Base-by-base conservation (phyloP, 495 filamentous ascomycete species). In the Penicillium cosmopolitanum region DNA sequence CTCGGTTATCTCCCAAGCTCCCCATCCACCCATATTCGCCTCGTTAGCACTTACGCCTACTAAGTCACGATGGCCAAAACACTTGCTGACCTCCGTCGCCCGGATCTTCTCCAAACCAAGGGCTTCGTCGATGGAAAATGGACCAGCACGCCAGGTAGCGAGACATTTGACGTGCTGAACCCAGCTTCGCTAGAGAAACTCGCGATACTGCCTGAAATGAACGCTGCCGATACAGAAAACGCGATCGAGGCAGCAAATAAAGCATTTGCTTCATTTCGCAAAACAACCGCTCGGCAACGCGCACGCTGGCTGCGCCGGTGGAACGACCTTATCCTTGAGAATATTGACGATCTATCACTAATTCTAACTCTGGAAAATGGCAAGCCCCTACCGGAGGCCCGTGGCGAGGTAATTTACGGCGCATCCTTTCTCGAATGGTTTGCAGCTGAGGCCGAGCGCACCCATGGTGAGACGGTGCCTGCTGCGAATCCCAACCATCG, bases 391-490 rank as follows among this genome's bases (percentile, higher is more conserved):
- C 66, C 64, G 9, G 80, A 81, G 57, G 73, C 80, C 11, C 67
- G 70, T 23, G 74, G 70, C 15, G 80, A 83, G 62, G 57, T 81
- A 36, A 72, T 75, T 51, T 83, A 83, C 55, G 75, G 76, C 10
- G 57, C 76, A 6, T 73, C 74, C 6, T 83, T 83, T 57, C 76
- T 75, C 4, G 77, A 77, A 63, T 82, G 80, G 80, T 83, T 83
- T 67, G 65, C 76, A 2, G 80, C 74, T 16, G 84, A 88, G 68
- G 84, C 84, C 11, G 83, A 86, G 69, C 68, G 84, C 23, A 71
- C 86, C n/a, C 77, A 80, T 12, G 84, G 85, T 31, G 76, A 70
- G 4, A 61, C 74, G 2, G 47, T 56, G 7, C 66, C 70, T 36
- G 61, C 62, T 18, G 53, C 65, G 15, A 63, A 57, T 47, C 46